phyloP scores from a whole-genome alignment of 345 rosid genomes.

The Gossypium thurberi region DNA sequence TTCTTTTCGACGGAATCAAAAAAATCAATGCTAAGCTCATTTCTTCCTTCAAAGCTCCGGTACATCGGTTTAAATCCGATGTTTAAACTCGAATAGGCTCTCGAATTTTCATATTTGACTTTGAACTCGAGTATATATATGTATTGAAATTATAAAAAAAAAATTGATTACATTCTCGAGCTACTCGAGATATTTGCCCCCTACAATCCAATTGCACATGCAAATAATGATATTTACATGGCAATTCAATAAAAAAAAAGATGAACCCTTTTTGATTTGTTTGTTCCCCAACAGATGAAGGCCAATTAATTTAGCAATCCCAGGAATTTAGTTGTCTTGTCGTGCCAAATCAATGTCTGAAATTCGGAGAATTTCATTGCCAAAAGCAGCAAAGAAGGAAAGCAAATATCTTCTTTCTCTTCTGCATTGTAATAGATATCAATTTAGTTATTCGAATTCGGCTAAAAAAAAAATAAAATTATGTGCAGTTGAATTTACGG shows the following conservation, averaged over 20 bases:
- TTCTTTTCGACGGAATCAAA: conserved; percentile 73
- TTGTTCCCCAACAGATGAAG: background rate
- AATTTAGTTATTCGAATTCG: no score
- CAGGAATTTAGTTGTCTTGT: no score
- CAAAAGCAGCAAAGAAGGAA: conserved; percentile 73
- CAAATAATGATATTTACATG: background rate
- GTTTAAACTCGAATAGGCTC: no score
- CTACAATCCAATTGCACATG: background rate
- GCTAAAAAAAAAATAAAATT: no score
- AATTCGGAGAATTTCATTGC: conserved; percentile 25
- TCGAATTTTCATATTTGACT: no score
- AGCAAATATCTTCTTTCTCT: conserved; percentile 62
- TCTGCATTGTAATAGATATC: conserved; percentile 40
- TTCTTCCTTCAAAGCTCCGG: conserved; percentile 72
- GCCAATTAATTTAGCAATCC: no score
- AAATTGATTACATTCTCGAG: no score
- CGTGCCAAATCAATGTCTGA: background rate
- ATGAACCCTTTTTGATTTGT: background rate
- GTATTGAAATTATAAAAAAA: no score
- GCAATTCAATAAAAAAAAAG: background rate
- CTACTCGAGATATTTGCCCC: no score
- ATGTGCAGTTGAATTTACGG: conserved; percentile 23
- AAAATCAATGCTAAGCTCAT: conserved; percentile 62
- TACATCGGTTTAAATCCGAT: conserved; percentile 36
- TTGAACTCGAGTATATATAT: no score